Base-by-base conservation (phyloP, 257 asterid species). In the Prunella vulgaris region DNA sequence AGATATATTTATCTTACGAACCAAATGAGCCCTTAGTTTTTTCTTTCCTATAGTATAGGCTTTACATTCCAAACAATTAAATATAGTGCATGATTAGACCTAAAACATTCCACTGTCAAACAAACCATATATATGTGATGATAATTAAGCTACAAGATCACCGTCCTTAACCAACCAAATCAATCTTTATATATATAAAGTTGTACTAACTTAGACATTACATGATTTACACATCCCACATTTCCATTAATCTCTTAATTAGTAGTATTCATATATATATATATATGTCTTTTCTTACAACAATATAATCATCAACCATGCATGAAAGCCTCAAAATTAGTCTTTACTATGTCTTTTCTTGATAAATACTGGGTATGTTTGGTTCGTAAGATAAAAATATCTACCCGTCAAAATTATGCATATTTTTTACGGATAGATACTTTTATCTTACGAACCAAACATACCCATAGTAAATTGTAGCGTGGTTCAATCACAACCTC, bases 151-250 rank as follows among this genome's bases (percentile, higher is more conserved):
- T 66, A 46, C 10, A 0, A 10, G 48, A 40, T 18, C 69, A 48
- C 54, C 53, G 40, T 48, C 76, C 69, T 60, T 33, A 20, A 15
- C 76, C 35, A 18, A 73, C 67, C 70, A 72, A 64, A 51, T 56
- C 54, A 62, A 52, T 35, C 70, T 32, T 32, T 32, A 5, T 69
- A 32, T 62, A 61, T 71, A 60, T 72, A 62, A 61, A 62, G 38
- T 33, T 25, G 53, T 30, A 70, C 12, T 13, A 7, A 27, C 59
- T 13, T 28, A 37, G 44, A 22, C 57, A n/a, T 7, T 24, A 51
- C 66, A n/a, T n/a, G n/a, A n/a, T n/a, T 12, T 10, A 51, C 60
- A 54, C 24, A 15, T 27, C 49, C 60, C 48, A 40, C 66, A 44
- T 59, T 59, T 25, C 21, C 27, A 12, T 0, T 14, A 8, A 28